phyloP scores from a whole-genome alignment of 257 asterid species.

The Przewalskia tangutica region DNA sequence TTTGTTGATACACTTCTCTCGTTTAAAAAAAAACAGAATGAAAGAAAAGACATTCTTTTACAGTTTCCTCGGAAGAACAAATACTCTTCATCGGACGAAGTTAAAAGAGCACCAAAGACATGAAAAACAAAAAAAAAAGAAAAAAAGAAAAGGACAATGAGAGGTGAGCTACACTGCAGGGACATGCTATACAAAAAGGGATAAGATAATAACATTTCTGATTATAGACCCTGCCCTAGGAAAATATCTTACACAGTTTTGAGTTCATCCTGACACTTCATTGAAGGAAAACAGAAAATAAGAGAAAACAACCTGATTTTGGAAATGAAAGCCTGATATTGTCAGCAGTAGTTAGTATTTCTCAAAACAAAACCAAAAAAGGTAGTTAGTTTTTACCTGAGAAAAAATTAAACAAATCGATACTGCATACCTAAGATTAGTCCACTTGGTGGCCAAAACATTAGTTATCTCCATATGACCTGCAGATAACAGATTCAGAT shows the following conservation, averaged over 20 bases:
- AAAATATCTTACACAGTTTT: not conserved
- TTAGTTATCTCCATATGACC: constrained; percentile 1
- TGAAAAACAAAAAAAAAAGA: not conserved
- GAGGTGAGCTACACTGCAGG: not conserved
- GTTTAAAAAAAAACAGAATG: not conserved
- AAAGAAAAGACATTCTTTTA: not conserved
- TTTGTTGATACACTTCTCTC: not conserved
- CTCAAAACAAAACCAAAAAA: not conserved
- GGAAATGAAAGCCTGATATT: not conserved
- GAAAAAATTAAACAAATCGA: not conserved
- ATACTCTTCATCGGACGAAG: not conserved
- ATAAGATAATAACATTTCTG: not conserved
- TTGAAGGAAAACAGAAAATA: not conserved
- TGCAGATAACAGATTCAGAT: constrained; percentile 8
- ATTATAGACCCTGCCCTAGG: not conserved
- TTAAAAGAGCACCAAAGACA: not conserved
- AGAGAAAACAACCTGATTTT: not conserved
- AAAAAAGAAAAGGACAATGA: no score
- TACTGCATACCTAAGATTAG: constrained; percentile 6
- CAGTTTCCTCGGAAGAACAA: not conserved
- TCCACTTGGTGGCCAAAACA: constrained; percentile 4
- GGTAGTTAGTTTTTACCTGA: not conserved
- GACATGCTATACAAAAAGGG: not conserved
- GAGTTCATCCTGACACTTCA: not conserved
- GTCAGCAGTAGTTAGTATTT: not conserved